A percentile compares a stretch with the other conserved stretches of the same genome.
Evolutionary conservation across 306 rosid species (phyloP).

Genomic region (Quercus variabilis): DNA sequence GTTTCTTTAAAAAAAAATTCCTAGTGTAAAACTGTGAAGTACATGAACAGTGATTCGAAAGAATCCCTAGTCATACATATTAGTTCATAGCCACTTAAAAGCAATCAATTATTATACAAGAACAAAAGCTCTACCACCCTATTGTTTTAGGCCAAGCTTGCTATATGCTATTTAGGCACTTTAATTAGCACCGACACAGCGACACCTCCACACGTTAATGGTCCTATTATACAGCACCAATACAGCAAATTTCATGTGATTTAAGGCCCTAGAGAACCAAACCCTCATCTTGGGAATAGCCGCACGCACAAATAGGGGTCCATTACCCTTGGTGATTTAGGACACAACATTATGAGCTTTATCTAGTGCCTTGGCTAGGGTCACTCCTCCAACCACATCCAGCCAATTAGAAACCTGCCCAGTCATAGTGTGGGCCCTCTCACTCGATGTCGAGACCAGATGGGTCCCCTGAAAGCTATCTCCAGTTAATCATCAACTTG

Average conservation of each 20-base stretch:
- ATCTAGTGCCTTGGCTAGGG: constrained; percentile 3
- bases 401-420: background rate
- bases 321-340: background rate
- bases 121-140: background rate
- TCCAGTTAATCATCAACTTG: constrained; percentile 5
- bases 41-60: too few relatives aligned
- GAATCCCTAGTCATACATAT: too few relatives aligned
- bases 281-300: background rate
- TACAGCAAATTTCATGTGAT: background rate
- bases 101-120: background rate
- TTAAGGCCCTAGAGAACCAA: background rate
- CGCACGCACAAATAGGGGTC: constrained; percentile 23
- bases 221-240: background rate
- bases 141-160: background rate
- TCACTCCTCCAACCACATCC: background rate
- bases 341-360: background rate
- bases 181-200: background rate
- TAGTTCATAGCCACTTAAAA: background rate
- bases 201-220: background rate
- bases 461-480: constrained; percentile 20
- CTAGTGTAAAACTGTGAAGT: too few relatives aligned
- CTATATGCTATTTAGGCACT: background rate
- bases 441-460: constrained; percentile 20
- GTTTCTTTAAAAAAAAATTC: too few relatives aligned
- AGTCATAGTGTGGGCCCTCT: constrained; percentile 2